These are phyloP conservation scores for Trebouxiophyceae sp. DNA, from an alignment of 163 green algal species.

Conservation along the genomic window DNA sequence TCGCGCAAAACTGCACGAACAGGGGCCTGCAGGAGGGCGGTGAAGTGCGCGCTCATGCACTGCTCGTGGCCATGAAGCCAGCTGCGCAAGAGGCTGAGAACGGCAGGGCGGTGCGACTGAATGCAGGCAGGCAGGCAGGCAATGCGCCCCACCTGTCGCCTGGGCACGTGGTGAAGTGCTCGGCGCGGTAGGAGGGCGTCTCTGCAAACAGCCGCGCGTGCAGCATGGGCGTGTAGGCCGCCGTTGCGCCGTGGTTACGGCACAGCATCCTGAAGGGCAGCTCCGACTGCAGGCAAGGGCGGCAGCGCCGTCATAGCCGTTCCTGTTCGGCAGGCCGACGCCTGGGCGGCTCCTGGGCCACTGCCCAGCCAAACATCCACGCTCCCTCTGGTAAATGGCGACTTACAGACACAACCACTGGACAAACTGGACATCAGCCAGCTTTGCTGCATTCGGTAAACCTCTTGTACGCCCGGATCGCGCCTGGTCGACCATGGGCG, in stretches of 20 bases:
- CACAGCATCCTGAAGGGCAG: slow-evolving; percentile 90
- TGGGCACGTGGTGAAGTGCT: slow-evolving; percentile 74
- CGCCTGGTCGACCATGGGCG: slow-evolving; percentile 90
- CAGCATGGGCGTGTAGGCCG: slow-evolving; percentile 94
- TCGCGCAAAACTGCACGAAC: slow-evolving; percentile 97
- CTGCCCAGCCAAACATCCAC: too few relatives aligned
- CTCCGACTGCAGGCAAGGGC: slow-evolving; percentile 58
- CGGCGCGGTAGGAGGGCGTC: slow-evolving; percentile 61
- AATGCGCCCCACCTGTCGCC: slow-evolving; percentile 38
- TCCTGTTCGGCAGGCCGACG: too few relatives aligned
- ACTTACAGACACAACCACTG: too few relatives aligned
- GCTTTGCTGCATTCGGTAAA: background rate
- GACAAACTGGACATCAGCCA: background rate
- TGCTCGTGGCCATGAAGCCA: background rate
- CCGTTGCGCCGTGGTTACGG: slow-evolving; percentile 70
- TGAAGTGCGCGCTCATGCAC: too few relatives aligned
- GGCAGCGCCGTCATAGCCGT: background rate
- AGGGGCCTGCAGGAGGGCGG: slow-evolving; percentile 75
- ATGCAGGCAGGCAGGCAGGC: background rate
- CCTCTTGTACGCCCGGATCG: background rate
- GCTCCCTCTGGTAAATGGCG: too few relatives aligned
- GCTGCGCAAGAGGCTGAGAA: too few relatives aligned
- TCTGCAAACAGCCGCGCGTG: slow-evolving; percentile 78
- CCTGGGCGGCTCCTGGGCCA: too few relatives aligned
- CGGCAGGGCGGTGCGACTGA: too few relatives aligned